Evolutionary conservation across 352 stramenopile species (phyloP), one percentile per base, ranked within the genome.

Genomic region (Nothophytophthora sp.): DNA sequence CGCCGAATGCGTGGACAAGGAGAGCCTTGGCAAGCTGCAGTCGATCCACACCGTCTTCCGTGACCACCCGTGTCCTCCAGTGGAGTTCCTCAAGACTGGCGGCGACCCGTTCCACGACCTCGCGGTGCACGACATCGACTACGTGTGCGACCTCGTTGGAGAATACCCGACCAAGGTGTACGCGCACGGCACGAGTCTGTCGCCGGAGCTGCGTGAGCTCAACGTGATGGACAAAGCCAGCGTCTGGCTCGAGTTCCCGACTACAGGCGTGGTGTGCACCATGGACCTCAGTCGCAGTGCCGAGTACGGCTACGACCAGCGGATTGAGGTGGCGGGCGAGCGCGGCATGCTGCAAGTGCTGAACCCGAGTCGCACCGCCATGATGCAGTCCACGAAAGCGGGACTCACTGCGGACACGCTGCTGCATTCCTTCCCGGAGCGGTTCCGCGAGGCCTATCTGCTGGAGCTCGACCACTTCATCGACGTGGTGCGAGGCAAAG

Each of bases 81-180:
- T 93, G 24, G 78, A 93, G 70, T 98, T 97, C 56, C 63, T 98
- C 27, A 80, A 96, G 48, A 76, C 73, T 22, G 70, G 81, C 3
- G 92, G 89, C 35, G 86, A 97, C 60, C 92, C 92, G 39, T 97
- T 97, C 58, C 86, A 92, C 61, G 92, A 98, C 67, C 68, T 97
- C 25, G 82, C 76, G 2, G 80, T 95, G 15, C 92, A 98, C 63
- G 92, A 98, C 65, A 89, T 98, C 33, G 92, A 98, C 76, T 97
- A 84, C 36, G 88, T 97, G 32, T 86, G 86, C 43, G 73, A 71
- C 24, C 55, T 92, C 9, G 64, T 97, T 8, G 60, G 81, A 19
- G 82, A 93, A 37, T 90, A 90, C 55, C 78, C 80, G 1, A 72
- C 63, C 11, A 87, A 76, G 32, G 90, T 98, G 7, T 96, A 92